Evolutionary conservation across 495 filamentous ascomycete species (phyloP), one percentile per base, ranked within the genome.

Genomic region (Aspergillus diversus): DNA sequence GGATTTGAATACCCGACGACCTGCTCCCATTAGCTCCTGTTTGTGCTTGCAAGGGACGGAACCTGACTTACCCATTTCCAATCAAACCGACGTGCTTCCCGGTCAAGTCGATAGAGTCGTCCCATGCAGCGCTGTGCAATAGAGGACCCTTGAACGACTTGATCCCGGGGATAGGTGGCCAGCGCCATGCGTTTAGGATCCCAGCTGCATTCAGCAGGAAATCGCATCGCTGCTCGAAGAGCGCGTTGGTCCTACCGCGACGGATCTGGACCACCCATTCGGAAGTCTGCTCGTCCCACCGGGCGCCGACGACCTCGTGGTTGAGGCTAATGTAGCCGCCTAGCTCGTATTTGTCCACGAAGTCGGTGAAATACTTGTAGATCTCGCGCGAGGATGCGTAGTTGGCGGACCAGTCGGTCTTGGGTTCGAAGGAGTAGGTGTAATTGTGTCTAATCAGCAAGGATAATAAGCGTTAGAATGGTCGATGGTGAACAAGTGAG

Each of bases 171-270:
- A 59, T 49, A 4, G 43, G n/a, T 6, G 57, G 57, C 57, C 57
- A 59, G 31, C 39, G 39, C 39, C 39, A 43, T 9, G 39, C 39
- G 15, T 43, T 43, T 1, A 86, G 73, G 9, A 70, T 65, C 13
- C 83, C 83, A 7, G 75, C 71, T 13, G 79, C 78, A 56, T 83
- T 73, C 60, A 86, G 69, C 12, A 86, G 70, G 53, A 83, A 75
- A 65, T 86, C 74, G 55, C 78, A 81, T 42, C 73, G 61, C 39
- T 84, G 78, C 16, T 54, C 55, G 13, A 63, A 66, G 2, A 73
- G 70, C 21, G 73, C 61, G 16, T 65, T 77, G 5, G 39, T 43
- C 15, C 39, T 55, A 8, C 53, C 47, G 49, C 84, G 71, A 16
- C 55, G 56, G 21, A 86, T 68, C 15, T 61, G 39, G 84, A 31